A percentile compares a stretch with the other conserved stretches of the same genome.
These are phyloP conservation scores for Calonectria hongkongensis DNA, from an alignment of 2,329 filamentous ascomycete species.

Conservation along the genomic window DNA sequence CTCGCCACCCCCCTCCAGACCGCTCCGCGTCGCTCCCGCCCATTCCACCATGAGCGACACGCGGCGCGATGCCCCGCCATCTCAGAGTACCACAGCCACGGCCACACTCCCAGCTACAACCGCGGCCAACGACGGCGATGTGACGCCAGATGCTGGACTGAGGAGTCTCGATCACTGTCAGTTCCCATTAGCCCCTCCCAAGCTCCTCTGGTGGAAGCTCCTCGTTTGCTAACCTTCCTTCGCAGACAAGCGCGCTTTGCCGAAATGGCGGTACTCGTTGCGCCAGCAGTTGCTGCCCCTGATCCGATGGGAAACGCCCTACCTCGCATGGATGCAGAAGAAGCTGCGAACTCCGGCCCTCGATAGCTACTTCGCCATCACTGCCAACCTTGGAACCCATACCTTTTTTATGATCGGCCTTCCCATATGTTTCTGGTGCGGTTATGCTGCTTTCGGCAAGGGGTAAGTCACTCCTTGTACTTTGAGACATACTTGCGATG, in stretches of 20 bases:
- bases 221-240: constrained; percentile 37
- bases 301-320: constrained; percentile 95
- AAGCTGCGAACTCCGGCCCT: constrained; percentile 87
- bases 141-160: constrained; percentile 81
- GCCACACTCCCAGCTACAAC: constrained; percentile 37
- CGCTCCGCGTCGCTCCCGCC: constrained; percentile 35
- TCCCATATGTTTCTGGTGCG: constrained; percentile 97
- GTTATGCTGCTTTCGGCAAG: constrained; percentile 88
- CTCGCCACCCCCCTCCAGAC: constrained; percentile 1
- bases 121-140: constrained; percentile 51
- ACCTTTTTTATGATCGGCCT: constrained; percentile 99
- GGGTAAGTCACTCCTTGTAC: constrained; percentile 75
- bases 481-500: constrained; percentile 23
- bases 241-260: constrained; percentile 87
- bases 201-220: constrained; percentile 1
- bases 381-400: constrained; percentile 96
- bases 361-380: constrained; percentile 97
- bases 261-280: constrained; percentile 90
- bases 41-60: constrained; percentile 58
- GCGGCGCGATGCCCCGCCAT: constrained; percentile 58
- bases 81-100: constrained; percentile 42
- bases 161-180: constrained; percentile 86
- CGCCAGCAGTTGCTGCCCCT: constrained; percentile 89
- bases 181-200: constrained; percentile 52
- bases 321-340: constrained; percentile 90